A percentile compares a stretch with the other conserved stretches of the same genome.
These are phyloP conservation scores for Calvatia gigantea DNA, from an alignment of 768 basidiomycete species.

Conservation along the genomic window DNA sequence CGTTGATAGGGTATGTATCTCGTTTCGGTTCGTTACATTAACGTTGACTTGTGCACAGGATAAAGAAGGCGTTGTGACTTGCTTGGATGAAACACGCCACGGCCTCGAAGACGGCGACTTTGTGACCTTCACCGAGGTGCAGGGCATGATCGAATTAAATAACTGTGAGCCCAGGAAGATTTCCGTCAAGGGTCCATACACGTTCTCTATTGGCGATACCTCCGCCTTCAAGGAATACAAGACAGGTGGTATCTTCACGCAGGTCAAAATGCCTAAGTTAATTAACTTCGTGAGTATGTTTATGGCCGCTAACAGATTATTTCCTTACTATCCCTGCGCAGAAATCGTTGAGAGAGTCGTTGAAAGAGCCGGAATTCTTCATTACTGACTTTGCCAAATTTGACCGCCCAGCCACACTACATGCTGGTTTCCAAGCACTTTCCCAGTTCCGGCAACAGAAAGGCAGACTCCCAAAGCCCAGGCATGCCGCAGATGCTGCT, in stretches of 20 bases:
- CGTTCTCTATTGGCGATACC: conserved; percentile 94
- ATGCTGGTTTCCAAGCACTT: conserved; percentile 93
- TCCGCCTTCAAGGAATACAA: conserved; percentile 73
- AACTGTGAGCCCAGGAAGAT: conserved; percentile 90
- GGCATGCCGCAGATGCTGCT: conserved; percentile 78
- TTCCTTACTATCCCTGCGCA: conserved; percentile 26
- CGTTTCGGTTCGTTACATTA: not conserved
- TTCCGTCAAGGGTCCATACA: conserved; percentile 94
- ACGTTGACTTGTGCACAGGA: conserved; percentile 43
- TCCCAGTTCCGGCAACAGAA: conserved; percentile 68
- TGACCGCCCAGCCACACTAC: conserved; percentile 86
- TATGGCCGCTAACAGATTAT: not conserved
- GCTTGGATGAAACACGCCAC: conserved; percentile 94
- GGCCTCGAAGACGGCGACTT: conserved; percentile 99
- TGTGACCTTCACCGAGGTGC: conserved; percentile 93
- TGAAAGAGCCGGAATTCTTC: conserved; percentile 80
- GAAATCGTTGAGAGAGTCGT: conserved; percentile 92
- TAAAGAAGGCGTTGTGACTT: conserved; percentile 89
- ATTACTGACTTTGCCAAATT: conserved; percentile 98
- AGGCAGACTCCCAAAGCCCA: conserved; percentile 73
- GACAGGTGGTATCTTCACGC: conserved; percentile 90
- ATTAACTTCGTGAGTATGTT: conserved; percentile 79
- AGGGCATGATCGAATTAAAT: conserved; percentile 92
- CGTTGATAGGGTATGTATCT: conserved; percentile 66
- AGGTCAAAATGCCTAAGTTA: conserved; percentile 98